Evolutionary conservation across 306 rosid genomes (phyloP).

Genomic region (Vigna reflexopilosa): DNA sequence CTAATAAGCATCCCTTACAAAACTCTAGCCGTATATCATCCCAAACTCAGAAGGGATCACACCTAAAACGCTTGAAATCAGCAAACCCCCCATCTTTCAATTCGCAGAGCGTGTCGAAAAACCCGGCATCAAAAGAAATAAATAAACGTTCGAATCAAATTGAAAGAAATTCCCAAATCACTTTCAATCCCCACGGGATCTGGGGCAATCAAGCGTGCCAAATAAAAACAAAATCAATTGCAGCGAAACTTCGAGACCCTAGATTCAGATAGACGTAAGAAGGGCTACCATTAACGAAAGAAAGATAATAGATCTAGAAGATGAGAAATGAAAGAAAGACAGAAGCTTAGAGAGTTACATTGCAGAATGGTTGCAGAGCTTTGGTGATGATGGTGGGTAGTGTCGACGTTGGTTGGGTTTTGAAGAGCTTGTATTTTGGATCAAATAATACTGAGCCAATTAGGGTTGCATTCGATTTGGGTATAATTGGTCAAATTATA

Average conservation of each 20-base stretch:
- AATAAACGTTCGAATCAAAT: not conserved
- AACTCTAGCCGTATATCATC: not conserved
- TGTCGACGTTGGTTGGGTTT: not conserved
- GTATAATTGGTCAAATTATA: not conserved
- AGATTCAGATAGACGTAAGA: slow-evolving; percentile 3
- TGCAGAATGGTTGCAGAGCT: not conserved
- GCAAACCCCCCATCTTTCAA: not conserved
- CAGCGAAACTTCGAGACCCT: slow-evolving; percentile 43
- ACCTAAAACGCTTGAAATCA: slow-evolving; percentile 8
- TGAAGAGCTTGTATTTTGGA: slow-evolving; percentile 1
- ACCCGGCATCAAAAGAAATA: not conserved
- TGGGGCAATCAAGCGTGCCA: slow-evolving; percentile 3
- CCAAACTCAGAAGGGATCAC: not conserved
- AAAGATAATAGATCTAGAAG: not conserved
- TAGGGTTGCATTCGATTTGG: slow-evolving; percentile 4
- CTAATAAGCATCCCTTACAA: slow-evolving; percentile 8
- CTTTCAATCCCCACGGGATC: slow-evolving; percentile 13
- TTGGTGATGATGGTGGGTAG: not conserved
- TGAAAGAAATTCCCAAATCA: not conserved
- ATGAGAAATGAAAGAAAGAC: slow-evolving; percentile 19
- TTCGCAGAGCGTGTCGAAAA: not conserved
- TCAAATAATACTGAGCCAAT: slow-evolving; percentile 2
- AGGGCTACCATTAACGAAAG: not conserved
- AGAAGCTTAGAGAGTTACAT: slow-evolving; percentile 42
- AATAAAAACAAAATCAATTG: not conserved